A percentile compares a stretch with the other conserved stretches of the same genome.
Conservation (phyloP, 2,329 filamentous ascomycete species). For the Akanthomyces muscarius region DNA sequence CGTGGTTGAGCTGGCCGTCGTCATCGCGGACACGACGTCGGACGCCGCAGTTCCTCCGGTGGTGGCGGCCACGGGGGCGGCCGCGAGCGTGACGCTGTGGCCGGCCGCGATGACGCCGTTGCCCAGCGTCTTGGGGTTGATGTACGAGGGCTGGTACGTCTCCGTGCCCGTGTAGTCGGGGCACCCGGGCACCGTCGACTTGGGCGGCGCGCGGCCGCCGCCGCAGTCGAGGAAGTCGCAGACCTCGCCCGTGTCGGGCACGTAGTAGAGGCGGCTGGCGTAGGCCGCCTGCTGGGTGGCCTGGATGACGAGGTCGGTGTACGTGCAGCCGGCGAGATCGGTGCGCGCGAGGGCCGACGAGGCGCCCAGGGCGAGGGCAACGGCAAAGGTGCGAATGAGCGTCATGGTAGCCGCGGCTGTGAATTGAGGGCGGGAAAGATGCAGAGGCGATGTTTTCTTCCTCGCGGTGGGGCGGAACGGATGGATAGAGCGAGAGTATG, state of each 20-base stretch:
- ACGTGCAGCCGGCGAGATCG: constrained; percentile 44
- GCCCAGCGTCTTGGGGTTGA: constrained; percentile 33
- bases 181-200: constrained; percentile 60
- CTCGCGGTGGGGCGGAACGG: no score
- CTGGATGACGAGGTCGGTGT: constrained; percentile 31
- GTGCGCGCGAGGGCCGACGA: constrained; percentile 38
- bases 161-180: constrained; percentile 48
- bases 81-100: background rate
- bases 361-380: constrained; percentile 29
- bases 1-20: background rate
- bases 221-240: constrained; percentile 64
- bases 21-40: background rate
- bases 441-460: background rate
- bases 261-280: constrained; percentile 45
- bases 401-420: constrained; percentile 22
- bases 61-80: background rate
- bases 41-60: no score
- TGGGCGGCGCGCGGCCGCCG: constrained; percentile 61
- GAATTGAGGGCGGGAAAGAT: background rate
- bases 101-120: background rate
- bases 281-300: constrained; percentile 33
- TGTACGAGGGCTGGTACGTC: constrained; percentile 40
- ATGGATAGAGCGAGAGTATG: background rate
- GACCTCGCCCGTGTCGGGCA: constrained; percentile 58
- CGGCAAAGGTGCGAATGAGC: constrained; percentile 24